These are phyloP conservation scores for Paragyromitra xinjiangensis DNA, from an alignment of 495 filamentous ascomycete species.

Conservation along the genomic window DNA sequence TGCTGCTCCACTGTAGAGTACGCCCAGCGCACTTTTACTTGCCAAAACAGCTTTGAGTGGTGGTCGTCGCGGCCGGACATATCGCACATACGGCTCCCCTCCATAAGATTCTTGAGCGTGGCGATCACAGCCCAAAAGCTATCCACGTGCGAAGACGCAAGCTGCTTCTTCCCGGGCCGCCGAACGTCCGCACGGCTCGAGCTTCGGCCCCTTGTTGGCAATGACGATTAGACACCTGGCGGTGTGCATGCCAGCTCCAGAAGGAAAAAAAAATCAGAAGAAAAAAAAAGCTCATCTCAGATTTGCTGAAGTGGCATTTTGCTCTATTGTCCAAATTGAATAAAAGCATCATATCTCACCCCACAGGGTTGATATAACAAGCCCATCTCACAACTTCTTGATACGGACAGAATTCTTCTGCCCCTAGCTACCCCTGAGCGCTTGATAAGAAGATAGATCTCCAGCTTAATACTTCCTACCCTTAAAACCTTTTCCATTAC, in stretches of 20 bases:
- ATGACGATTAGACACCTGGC: constrained; percentile 10
- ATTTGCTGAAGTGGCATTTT: constrained; percentile 10
- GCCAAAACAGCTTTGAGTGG: neutral
- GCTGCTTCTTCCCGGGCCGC: neutral
- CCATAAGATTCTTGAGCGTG: neutral
- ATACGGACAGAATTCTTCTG: constrained; percentile 1
- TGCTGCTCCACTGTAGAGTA: neutral
- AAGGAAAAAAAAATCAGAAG: neutral
- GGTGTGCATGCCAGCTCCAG: neutral
- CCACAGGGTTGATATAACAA: constrained; percentile 18
- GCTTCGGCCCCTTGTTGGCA: neutral
- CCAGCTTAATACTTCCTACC: neutral
- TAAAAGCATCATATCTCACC: constrained; percentile 22
- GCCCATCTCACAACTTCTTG: neutral
- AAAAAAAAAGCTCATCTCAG: neutral
- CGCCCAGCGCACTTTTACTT: neutral
- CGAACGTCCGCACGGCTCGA: neutral
- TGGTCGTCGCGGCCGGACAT: constrained; percentile 14
- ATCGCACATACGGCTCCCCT: constrained; percentile 18
- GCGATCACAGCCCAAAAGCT: constrained; percentile 10
- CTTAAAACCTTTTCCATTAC: neutral
- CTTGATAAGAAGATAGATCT: neutral
- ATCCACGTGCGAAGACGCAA: constrained; percentile 16
- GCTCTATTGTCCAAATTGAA: constrained; percentile 6
- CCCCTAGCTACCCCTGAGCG: constrained; percentile 20